Evolutionary conservation across 805 yeast species (phyloP), one percentile per base, ranked within the genome.

Genomic region (Hanseniaspora jakobsenii): DNA sequence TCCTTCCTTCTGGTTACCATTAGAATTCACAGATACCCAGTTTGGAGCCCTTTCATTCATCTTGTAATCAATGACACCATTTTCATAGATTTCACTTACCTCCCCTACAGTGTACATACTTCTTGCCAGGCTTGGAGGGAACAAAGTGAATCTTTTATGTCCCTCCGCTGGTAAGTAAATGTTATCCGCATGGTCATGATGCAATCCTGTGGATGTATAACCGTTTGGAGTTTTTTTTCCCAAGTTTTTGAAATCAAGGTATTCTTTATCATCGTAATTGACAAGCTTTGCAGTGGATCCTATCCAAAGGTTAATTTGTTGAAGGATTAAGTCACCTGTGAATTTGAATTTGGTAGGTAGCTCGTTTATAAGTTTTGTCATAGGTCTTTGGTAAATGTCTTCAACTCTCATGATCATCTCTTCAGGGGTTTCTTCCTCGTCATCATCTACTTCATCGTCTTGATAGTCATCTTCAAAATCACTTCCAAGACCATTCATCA

Each of bases 161-260:
- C 89, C 91, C 22, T 67, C 60, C 1, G 75, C 55, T 1, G 81
- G 72, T 4, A 80, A 65, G 55, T 81, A 81, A 28, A 81, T 61
- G 53, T 81, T 81, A 55, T 80, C 87, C 1, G 87, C 83, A 59
- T 80, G 87, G 56, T 81, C 89, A 56, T 81, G 89, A 52, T 81
- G 89, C 10, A 81, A 60, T 0, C 89, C 89, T 1, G 86, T 77
- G 0, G 85, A 77, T 1, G 77, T 65, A 2, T 79, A 80, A 1
- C 66, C 64, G 1, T 72, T 71, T 1, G 84, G 80, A 1, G 78
- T 59, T 18, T 61, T 61, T 53, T 73, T 71, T 1, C 83, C 83
- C 4, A 76, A 56, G 1, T 72, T 61, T 55, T 42, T 27, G 50
- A 46, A 45, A 50, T 51, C 9, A 22, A 23, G n/a, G 23, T 36